Percentiles rank a stretch among this genome's conserved stretches.
Conservation (phyloP, 192 early-diverging fungal species). For the Coemansia sp. region DNA sequence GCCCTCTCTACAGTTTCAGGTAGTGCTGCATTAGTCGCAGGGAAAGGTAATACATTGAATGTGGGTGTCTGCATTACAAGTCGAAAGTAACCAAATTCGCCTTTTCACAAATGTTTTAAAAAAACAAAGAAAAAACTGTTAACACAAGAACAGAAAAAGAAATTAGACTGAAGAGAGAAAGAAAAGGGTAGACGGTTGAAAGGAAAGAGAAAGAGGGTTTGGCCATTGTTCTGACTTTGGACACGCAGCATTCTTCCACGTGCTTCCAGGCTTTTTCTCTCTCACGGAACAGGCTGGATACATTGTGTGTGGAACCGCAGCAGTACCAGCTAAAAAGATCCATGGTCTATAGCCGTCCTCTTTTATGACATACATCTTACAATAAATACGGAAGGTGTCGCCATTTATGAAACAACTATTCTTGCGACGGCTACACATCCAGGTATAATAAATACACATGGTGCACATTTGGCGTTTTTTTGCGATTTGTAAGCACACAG, state of each 20-base stretch:
- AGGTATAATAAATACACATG: too few species aligned
- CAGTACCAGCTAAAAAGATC: too few species aligned
- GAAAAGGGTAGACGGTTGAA: not conserved
- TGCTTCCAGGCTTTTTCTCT: not conserved
- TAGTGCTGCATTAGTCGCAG: slow-evolving; percentile 24
- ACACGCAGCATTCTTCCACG: not conserved
- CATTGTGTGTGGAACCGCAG: not conserved
- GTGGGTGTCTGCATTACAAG: slow-evolving; percentile 10
- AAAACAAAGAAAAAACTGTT: not conserved
- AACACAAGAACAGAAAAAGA: not conserved
- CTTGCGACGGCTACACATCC: too few species aligned
- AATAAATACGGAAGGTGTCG: too few species aligned
- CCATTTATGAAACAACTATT: too few species aligned
- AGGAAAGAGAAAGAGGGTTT: not conserved
- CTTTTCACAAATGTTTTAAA: not conserved
- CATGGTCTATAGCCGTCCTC: too few species aligned
- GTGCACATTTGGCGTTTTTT: too few species aligned
- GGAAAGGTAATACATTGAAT: slow-evolving; percentile 42
- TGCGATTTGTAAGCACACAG: too few species aligned
- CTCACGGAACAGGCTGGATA: not conserved
- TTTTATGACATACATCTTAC: too few species aligned
- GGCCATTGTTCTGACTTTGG: not conserved
- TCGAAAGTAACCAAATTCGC: not conserved
- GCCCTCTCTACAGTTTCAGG: slow-evolving; percentile 23
- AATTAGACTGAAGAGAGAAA: not conserved